Evolutionary conservation across 1,284 basidiomycete genomes (phyloP).

Genomic region (Fomitiporia mediterranea): DNA sequence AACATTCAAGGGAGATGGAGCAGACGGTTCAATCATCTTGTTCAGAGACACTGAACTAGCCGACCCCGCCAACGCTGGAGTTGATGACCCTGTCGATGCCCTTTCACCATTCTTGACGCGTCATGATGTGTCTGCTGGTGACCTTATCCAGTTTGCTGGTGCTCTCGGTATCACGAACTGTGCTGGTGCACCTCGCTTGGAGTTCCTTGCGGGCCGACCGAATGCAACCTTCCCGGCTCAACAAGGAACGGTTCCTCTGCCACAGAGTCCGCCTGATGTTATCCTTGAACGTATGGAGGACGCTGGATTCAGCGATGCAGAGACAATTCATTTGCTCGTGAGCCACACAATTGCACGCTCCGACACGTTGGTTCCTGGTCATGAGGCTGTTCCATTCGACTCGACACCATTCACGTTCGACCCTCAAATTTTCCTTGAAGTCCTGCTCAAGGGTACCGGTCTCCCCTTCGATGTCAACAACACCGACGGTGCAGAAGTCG

Average conservation of each 20-base stretch:
- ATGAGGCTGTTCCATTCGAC: slow-evolving; percentile 22
- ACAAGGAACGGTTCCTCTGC: slow-evolving; percentile 25
- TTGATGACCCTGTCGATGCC: slow-evolving; percentile 28
- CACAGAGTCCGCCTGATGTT: slow-evolving; percentile 26
- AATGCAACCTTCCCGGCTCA: slow-evolving; percentile 22
- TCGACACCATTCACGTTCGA: slow-evolving; percentile 23
- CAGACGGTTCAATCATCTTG: slow-evolving; percentile 20
- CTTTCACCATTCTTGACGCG: slow-evolving; percentile 26
- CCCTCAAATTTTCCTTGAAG: slow-evolving; percentile 21
- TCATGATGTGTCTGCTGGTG: slow-evolving; percentile 26
- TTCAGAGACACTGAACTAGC: slow-evolving; percentile 19
- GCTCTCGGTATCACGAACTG: slow-evolving; percentile 29
- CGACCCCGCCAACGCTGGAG: slow-evolving; percentile 27
- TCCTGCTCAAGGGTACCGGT: slow-evolving; percentile 20
- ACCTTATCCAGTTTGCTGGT: slow-evolving; percentile 32
- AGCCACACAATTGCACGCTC: slow-evolving; percentile 21
- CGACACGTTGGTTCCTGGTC: slow-evolving; percentile 20
- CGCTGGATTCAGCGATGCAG: slow-evolving; percentile 28
- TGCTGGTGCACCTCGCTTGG: slow-evolving; percentile 28
- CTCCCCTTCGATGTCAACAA: slow-evolving; percentile 16
- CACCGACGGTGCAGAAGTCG: slow-evolving; percentile 11
- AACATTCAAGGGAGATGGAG: slow-evolving; percentile 13
- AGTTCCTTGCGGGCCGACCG: slow-evolving; percentile 25
- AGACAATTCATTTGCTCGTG: slow-evolving; percentile 29
- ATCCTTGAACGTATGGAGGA: slow-evolving; percentile 27